Percentiles rank a stretch among this genome's conserved stretches.
Conservation (phyloP, 345 rosid genomes). For the Passiflora organensis region DNA sequence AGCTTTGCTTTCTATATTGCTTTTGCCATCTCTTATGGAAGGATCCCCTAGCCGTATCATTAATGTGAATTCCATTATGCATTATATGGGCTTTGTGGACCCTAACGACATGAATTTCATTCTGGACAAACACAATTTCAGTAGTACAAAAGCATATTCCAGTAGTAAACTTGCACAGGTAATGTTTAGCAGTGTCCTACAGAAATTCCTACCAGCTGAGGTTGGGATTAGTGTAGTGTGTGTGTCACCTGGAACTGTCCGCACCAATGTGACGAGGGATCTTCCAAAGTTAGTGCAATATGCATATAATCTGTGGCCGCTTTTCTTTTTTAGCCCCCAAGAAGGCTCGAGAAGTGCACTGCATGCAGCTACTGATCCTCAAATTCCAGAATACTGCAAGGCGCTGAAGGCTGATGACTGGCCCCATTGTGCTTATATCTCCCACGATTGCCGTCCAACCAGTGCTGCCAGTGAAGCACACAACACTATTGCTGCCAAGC, state of each 20-base stretch:
- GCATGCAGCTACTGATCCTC: constrained; percentile 14
- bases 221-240: constrained; percentile 8
- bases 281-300: constrained; percentile 6
- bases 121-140: background rate
- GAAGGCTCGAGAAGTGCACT: constrained; percentile 16
- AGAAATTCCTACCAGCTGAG: constrained; percentile 4
- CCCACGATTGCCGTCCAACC: constrained; percentile 4
- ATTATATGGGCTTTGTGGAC: constrained; percentile 9
- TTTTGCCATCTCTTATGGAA: constrained; percentile 9
- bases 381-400: constrained; percentile 7
- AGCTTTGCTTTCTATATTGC: constrained; percentile 17
- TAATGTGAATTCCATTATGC: constrained; percentile 11
- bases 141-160: constrained; percentile 8
- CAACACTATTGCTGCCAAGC: background rate
- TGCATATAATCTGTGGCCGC: constrained; percentile 2
- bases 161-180: constrained; percentile 16
- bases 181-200: constrained; percentile 14
- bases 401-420: constrained; percentile 3
- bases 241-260: constrained; percentile 15
- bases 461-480: constrained; percentile 11
- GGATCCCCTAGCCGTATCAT: constrained; percentile 17
- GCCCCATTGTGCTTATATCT: constrained; percentile 15
- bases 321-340: constrained; percentile 5
- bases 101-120: constrained; percentile 9
- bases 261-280: constrained; percentile 17